Evolutionary conservation across 1,284 basidiomycete species (phyloP).

Genomic region (Melampsora americana): DNA sequence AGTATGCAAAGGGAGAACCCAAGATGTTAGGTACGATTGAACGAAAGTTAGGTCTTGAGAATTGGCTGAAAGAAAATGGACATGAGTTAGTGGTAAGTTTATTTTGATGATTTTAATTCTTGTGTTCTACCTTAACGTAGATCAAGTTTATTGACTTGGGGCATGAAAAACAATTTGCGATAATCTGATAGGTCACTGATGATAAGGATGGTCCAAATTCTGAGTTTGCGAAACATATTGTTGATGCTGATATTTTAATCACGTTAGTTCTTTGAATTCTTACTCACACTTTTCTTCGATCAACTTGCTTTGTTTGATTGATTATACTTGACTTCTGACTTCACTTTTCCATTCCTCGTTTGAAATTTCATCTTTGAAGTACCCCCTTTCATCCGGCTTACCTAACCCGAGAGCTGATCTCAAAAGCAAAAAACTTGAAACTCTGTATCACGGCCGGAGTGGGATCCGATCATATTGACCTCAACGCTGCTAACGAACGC

Average conservation of each 20-base stretch:
- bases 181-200: too few relatives aligned
- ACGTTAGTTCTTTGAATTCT: slow-evolving; percentile 54
- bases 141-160: too few relatives aligned
- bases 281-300: not conserved
- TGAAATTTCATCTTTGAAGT: slow-evolving; percentile 61
- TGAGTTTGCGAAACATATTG: slow-evolving; percentile 81
- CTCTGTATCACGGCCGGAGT: slow-evolving; percentile 90
- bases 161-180: too few relatives aligned
- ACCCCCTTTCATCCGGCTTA: slow-evolving; percentile 69
- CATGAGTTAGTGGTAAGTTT: slow-evolving; percentile 67
- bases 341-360: slow-evolving; percentile 53
- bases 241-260: slow-evolving; percentile 62
- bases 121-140: too few relatives aligned
- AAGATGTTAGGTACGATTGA: slow-evolving; percentile 84
- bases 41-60: slow-evolving; percentile 61
- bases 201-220: slow-evolving; percentile 83
- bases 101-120: too few relatives aligned
- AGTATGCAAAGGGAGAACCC: slow-evolving; percentile 73
- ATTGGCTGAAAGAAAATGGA: slow-evolving; percentile 62
- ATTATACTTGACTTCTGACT: slow-evolving; percentile 22
- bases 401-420: slow-evolving; percentile 74
- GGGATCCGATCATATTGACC: slow-evolving; percentile 86
- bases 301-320: slow-evolving; percentile 31
- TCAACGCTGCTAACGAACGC: slow-evolving; percentile 78
- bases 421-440: slow-evolving; percentile 82